Conservation (phyloP, 2,329 filamentous ascomycete species). For the Phyllosticta ampelicida region DNA sequence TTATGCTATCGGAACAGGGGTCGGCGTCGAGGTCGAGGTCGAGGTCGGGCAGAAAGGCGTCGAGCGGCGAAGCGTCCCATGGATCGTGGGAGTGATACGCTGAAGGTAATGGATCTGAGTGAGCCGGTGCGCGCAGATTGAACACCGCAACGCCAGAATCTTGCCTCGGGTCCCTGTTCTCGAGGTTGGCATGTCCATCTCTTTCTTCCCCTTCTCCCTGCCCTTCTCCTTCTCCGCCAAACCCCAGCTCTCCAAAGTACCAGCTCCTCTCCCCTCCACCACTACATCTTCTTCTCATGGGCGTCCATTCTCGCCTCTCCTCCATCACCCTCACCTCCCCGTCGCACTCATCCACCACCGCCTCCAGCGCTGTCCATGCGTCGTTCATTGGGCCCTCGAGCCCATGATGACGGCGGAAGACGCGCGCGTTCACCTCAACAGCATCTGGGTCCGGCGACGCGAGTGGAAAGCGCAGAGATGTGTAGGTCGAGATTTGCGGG, state of each 20-base stretch:
- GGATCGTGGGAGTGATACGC: neutral
- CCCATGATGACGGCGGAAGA: slow-evolving; percentile 56
- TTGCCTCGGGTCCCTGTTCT: no score
- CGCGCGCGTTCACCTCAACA: slow-evolving; percentile 36
- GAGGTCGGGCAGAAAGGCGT: neutral
- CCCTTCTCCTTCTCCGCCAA: neutral
- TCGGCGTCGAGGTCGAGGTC: neutral
- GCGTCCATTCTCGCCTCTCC: slow-evolving; percentile 56
- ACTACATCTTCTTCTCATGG: slow-evolving; percentile 21
- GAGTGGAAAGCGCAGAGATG: slow-evolving; percentile 53
- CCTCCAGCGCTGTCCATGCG: slow-evolving; percentile 56
- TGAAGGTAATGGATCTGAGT: neutral
- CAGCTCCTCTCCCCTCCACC: neutral
- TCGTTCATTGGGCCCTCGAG: slow-evolving; percentile 61
- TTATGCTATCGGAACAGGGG: neutral
- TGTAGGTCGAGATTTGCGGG: slow-evolving; percentile 38
- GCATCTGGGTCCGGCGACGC: slow-evolving; percentile 30
- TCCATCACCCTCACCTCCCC: slow-evolving; percentile 54
- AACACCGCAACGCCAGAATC: no score
- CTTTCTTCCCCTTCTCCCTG: neutral
- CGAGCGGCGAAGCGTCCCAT: neutral
- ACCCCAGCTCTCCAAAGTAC: neutral
- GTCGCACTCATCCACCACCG: slow-evolving; percentile 50
- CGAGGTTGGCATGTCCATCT: no score
- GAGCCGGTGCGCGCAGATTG: neutral